A percentile compares a stretch with the other conserved stretches of the same genome.
Conservation (phyloP, 2,329 filamentous ascomycete species). For the Emydomyces testavorans region DNA sequence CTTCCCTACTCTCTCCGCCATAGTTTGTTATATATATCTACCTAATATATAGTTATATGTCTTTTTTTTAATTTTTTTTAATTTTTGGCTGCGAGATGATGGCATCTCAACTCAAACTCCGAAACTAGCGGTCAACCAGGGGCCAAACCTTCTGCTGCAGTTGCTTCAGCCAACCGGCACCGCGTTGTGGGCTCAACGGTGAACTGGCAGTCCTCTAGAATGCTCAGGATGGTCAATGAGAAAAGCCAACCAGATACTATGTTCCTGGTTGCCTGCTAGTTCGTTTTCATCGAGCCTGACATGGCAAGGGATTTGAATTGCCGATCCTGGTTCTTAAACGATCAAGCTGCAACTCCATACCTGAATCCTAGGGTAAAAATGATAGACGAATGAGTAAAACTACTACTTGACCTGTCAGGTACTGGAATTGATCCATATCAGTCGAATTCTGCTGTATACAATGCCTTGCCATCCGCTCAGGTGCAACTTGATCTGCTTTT, state of each 20-base stretch:
- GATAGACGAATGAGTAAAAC: too few species aligned
- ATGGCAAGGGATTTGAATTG: constrained; percentile 1
- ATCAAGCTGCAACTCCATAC: background rate
- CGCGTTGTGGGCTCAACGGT: background rate
- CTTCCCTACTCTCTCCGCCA: too few species aligned
- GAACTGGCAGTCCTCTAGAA: background rate
- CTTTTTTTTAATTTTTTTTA: constrained; percentile 1
- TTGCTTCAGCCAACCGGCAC: background rate
- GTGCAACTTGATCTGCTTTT: constrained; percentile 27
- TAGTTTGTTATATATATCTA: too few species aligned
- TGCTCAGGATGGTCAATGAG: too few species aligned
- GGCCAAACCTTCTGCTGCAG: constrained; percentile 7
- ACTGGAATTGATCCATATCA: too few species aligned
- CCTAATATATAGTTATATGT: too few species aligned
- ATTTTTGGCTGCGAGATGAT: constrained; percentile 9
- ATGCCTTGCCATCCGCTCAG: background rate
- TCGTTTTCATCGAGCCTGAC: background rate
- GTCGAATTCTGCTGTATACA: too few species aligned
- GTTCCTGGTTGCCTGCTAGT: too few species aligned
- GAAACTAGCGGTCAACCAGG: constrained; percentile 10
- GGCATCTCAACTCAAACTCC: constrained; percentile 2
- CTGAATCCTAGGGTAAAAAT: background rate
- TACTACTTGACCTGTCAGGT: too few species aligned
- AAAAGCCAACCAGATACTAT: too few species aligned
- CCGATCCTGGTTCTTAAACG: constrained; percentile 3